A percentile compares a stretch with the other conserved stretches of the same genome.
phyloP scores from a whole-genome alignment of 345 rosid genomes.

The Reutealis trisperma region DNA sequence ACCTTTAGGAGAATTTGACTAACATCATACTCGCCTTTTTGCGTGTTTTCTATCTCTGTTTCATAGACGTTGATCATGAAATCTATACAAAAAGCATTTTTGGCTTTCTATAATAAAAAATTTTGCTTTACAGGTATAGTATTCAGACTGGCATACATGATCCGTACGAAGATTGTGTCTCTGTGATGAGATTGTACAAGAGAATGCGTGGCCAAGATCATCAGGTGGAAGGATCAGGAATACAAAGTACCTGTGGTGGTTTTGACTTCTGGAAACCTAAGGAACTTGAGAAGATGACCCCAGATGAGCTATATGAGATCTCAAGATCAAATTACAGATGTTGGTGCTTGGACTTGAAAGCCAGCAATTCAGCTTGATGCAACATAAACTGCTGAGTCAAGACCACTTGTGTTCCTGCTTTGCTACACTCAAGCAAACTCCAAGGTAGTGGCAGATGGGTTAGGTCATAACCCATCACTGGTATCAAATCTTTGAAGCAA shows the following conservation, averaged over 20 bases:
- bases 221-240: constrained; percentile 25
- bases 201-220: constrained; percentile 61
- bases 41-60: neutral
- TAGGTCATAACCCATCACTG: too few relatives aligned
- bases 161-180: constrained; percentile 67
- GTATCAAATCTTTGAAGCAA: too few relatives aligned
- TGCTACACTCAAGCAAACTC: too few relatives aligned
- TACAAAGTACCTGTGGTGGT: constrained; percentile 17
- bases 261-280: constrained; percentile 41
- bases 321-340: constrained; percentile 57
- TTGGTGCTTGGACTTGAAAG: constrained; percentile 61
- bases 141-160: constrained; percentile 60
- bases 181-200: constrained; percentile 75
- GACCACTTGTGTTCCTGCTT: neutral
- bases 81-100: neutral
- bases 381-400: neutral
- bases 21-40: neutral
- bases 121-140: constrained; percentile 48
- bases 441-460: neutral
- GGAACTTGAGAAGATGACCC: constrained; percentile 62
- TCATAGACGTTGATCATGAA: neutral
- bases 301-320: constrained; percentile 55
- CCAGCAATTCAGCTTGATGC: constrained; percentile 16
- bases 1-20: neutral
- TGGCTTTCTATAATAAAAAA: neutral